These are phyloP conservation scores for Datisca glomerata DNA, from an alignment of 306 rosid genomes.

Conservation along the genomic window DNA sequence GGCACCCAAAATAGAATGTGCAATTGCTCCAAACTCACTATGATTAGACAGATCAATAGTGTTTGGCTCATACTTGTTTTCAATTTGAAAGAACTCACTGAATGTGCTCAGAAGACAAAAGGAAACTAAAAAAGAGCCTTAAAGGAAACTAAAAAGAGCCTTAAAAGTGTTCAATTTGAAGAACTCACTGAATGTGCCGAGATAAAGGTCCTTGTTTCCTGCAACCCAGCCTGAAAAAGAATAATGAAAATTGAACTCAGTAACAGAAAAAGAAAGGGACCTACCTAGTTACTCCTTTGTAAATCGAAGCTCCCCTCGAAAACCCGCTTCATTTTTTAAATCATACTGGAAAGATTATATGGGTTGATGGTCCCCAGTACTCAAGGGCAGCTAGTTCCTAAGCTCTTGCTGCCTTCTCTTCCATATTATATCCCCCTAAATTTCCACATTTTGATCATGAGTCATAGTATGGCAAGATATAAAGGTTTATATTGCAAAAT, in stretches of 20 bases:
- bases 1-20: too few relatives aligned
- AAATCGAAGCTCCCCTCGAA: constrained; percentile 94
- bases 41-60: too few relatives aligned
- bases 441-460: constrained; percentile 7
- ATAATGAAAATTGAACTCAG: not conserved
- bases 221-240: constrained; percentile 74
- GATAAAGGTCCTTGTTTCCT: constrained; percentile 96
- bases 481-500: not conserved
- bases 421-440: constrained; percentile 97
- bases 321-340: constrained; percentile 57
- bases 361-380: constrained; percentile 95
- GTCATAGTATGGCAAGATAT: not conserved
- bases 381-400: constrained; percentile 96
- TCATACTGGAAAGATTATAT: constrained; percentile 74
- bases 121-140: too few relatives aligned
- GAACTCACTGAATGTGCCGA: constrained; percentile 84
- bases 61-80: too few relatives aligned
- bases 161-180: too few relatives aligned
- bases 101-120: too few relatives aligned
- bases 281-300: constrained; percentile 96
- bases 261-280: constrained; percentile 1
- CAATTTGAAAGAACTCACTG: too few relatives aligned
- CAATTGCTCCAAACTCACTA: too few relatives aligned
- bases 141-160: too few relatives aligned
- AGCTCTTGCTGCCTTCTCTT: constrained; percentile 97